These are phyloP conservation scores for Scenedesmus sp. DNA, from an alignment of 163 green algal species.

Conservation along the genomic window DNA sequence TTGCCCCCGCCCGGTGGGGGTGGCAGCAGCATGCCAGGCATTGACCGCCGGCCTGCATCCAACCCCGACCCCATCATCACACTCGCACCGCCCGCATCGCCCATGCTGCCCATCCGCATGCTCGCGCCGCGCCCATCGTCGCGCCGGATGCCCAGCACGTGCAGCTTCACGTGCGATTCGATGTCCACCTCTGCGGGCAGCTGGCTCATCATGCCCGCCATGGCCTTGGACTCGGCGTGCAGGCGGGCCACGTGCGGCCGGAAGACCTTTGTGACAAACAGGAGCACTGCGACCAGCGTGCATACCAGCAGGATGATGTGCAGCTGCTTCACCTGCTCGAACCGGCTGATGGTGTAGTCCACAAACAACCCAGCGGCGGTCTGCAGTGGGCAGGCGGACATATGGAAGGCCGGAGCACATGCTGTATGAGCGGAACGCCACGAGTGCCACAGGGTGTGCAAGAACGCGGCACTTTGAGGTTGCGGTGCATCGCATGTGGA, in stretches of 20 bases:
- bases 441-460: too few relatives aligned
- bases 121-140: background rate
- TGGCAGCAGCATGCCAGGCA: background rate
- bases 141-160: slow-evolving; percentile 16
- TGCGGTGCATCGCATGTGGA: too few relatives aligned
- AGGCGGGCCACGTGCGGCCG: slow-evolving; percentile 19
- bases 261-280: slow-evolving; percentile 54
- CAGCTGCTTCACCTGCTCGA: slow-evolving; percentile 49
- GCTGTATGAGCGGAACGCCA: too few relatives aligned
- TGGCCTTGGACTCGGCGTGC: slow-evolving; percentile 24
- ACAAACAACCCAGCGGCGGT: slow-evolving; percentile 29
- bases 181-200: slow-evolving; percentile 47
- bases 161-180: background rate
- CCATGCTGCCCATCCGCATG: background rate
- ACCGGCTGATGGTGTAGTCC: slow-evolving; percentile 22
- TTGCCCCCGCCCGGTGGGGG: background rate
- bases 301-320: slow-evolving; percentile 61
- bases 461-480: too few relatives aligned
- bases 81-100: background rate
- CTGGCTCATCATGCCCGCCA: slow-evolving; percentile 48
- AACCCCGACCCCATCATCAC: background rate
- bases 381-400: background rate
- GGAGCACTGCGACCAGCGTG: slow-evolving; percentile 30
- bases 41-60: background rate
- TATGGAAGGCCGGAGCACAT: too few relatives aligned